phyloP scores from a whole-genome alignment of 2,329 filamentous ascomycete genomes.

The Pyrenophora teres region DNA sequence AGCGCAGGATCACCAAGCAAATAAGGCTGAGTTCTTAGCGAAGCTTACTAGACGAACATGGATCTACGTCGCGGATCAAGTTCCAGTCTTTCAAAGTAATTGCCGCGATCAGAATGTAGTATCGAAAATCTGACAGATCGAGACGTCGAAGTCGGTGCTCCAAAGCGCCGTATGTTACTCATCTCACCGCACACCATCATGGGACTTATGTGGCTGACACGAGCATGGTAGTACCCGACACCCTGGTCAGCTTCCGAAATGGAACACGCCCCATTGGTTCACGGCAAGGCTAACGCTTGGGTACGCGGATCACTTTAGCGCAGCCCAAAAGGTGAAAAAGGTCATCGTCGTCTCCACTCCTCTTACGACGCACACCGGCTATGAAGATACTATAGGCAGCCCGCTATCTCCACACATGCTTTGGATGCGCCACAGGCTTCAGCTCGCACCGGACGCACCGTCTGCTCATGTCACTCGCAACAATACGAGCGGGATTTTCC shows the following conservation, averaged over 20 bases:
- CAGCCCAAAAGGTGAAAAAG: background rate
- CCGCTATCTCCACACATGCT: background rate
- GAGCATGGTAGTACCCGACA: background rate
- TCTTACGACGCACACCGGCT: background rate
- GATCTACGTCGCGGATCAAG: background rate
- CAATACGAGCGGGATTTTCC: conserved; percentile 5
- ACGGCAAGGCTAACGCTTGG: background rate
- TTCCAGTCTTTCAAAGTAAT: too few species aligned
- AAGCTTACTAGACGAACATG: background rate
- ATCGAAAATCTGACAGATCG: too few species aligned
- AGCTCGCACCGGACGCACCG: background rate
- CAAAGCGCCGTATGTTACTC: too few species aligned
- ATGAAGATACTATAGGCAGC: background rate
- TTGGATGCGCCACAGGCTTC: background rate
- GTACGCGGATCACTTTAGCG: background rate
- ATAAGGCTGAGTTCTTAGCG: conserved; percentile 4
- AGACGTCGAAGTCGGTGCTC: too few species aligned
- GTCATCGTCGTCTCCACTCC: background rate
- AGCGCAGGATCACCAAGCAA: background rate
- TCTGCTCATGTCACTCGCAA: background rate
- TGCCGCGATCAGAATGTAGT: too few species aligned
- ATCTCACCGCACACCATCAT: too few species aligned
- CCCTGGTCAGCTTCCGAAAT: conserved; percentile 3
- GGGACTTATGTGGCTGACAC: background rate
- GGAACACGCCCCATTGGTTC: background rate